phyloP scores from a whole-genome alignment of 495 filamentous ascomycete species.

The Aspergillus egyptiacus region DNA sequence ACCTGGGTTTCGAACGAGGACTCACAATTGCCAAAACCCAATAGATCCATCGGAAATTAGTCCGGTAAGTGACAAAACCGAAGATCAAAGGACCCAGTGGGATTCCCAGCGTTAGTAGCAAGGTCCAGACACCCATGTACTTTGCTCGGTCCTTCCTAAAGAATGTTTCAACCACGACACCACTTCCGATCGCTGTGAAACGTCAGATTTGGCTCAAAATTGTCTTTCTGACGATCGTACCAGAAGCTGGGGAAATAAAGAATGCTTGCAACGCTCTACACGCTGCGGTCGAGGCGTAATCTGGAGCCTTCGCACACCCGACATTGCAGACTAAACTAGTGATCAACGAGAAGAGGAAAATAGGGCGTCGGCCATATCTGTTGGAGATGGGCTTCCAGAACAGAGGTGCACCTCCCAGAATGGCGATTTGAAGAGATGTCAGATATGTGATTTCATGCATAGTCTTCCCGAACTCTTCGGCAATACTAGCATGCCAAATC shows the following conservation, averaged over 20 bases:
- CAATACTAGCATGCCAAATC: constrained; percentile 25
- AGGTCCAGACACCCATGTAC: constrained; percentile 52
- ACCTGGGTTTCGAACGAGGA: background rate
- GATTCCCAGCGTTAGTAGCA: constrained; percentile 50
- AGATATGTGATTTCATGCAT: constrained; percentile 46
- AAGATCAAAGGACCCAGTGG: constrained; percentile 45
- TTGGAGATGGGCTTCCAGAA: constrained; percentile 52
- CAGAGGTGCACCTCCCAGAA: constrained; percentile 47
- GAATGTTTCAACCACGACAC: constrained; percentile 48
- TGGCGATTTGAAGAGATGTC: constrained; percentile 47
- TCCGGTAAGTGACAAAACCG: constrained; percentile 42
- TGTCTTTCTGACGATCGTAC: background rate
- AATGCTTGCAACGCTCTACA: constrained; percentile 48
- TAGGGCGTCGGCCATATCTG: constrained; percentile 46
- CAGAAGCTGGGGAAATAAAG: constrained; percentile 45
- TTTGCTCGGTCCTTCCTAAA: constrained; percentile 44
- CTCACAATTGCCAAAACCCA: constrained; percentile 42
- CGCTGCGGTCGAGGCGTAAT: constrained; percentile 39
- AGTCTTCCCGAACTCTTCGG: constrained; percentile 37
- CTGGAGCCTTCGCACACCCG: constrained; percentile 38
- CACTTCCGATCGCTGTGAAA: constrained; percentile 46
- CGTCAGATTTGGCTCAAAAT: background rate
- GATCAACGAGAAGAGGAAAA: constrained; percentile 45
- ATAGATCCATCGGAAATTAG: constrained; percentile 42
- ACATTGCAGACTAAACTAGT: constrained; percentile 41